These are phyloP conservation scores for Petasospora rhodanensis DNA, from an alignment of 1,139 yeast species.

Conservation along the genomic window DNA sequence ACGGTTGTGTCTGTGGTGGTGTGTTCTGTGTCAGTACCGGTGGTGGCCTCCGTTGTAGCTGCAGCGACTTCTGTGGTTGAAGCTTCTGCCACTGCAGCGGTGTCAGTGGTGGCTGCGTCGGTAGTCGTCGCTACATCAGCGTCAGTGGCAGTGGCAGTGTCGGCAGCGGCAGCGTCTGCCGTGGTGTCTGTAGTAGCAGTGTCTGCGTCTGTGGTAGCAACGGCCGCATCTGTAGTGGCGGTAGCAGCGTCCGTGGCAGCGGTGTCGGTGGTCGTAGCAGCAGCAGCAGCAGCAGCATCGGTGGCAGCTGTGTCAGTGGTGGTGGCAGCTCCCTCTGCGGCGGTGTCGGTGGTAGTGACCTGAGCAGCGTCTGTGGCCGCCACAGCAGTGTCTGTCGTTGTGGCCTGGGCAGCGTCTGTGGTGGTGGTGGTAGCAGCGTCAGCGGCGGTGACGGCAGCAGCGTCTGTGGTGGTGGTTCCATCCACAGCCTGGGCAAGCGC, in stretches of 20 bases:
- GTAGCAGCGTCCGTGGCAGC: not conserved
- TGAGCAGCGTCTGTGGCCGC: not conserved
- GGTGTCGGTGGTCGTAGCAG: not conserved
- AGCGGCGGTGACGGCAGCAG: not conserved
- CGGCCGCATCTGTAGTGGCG: conserved; percentile 3
- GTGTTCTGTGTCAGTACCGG: not conserved
- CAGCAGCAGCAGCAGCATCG: conserved; percentile 1
- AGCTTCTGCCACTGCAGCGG: not conserved
- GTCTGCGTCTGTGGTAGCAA: conserved; percentile 1
- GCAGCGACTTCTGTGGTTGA: not conserved
- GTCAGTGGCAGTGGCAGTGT: not conserved
- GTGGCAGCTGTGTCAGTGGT: conserved; percentile 1
- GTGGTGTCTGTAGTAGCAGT: conserved; percentile 1
- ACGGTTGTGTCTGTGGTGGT: not conserved
- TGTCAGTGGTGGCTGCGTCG: conserved; percentile 1
- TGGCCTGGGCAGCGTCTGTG: not conserved
- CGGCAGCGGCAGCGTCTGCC: conserved; percentile 1
- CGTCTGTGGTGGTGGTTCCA: not conserved
- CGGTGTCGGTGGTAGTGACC: not conserved
- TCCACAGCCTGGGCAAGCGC: not conserved
- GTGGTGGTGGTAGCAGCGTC: not conserved
- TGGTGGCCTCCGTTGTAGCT: not conserved
- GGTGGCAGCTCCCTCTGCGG: not conserved
- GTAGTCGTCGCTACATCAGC: conserved; percentile 1
- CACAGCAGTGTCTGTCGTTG: not conserved